phyloP scores from a whole-genome alignment of 176 grass and related monocot genomes.

The Guadua angustifolia region DNA sequence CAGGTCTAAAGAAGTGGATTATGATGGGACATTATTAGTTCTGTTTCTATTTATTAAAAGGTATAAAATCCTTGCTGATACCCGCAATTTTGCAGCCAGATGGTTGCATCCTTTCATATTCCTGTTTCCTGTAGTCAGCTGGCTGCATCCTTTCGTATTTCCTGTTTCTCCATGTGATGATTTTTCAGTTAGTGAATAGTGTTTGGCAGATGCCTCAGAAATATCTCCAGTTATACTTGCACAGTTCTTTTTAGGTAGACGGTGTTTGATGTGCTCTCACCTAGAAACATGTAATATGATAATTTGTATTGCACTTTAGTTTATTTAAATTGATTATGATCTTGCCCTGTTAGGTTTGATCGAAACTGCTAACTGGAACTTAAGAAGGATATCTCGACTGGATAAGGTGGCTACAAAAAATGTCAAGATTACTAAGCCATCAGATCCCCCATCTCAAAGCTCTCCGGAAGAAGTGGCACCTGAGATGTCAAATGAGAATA shows the following conservation, averaged over 20 bases:
- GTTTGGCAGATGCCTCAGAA: neutral
- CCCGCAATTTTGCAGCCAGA: neutral
- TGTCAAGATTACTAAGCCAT: constrained; percentile 17
- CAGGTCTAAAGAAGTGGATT: constrained; percentile 44
- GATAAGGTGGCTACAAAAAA: constrained; percentile 42
- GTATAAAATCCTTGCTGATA: constrained; percentile 22
- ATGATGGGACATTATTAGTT: constrained; percentile 16
- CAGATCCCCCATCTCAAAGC: constrained; percentile 32
- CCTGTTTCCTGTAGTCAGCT: neutral
- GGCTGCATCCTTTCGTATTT: neutral
- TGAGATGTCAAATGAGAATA: constrained; percentile 46
- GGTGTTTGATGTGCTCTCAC: neutral
- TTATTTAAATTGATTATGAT: constrained; percentile 8
- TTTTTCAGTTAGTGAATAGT: constrained; percentile 21
- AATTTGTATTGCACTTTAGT: neutral
- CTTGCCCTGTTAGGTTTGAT: constrained; percentile 71
- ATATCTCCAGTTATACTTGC: constrained; percentile 3
- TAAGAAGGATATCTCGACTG: constrained; percentile 55
- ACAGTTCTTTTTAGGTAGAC: neutral
- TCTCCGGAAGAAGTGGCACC: constrained; percentile 24
- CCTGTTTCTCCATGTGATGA: neutral
- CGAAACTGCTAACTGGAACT: constrained; percentile 77
- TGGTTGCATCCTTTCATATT: neutral
- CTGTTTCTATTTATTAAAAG: constrained; percentile 30
- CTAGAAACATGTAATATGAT: neutral